Base-by-base conservation (phyloP, 257 asterid genomes). In the Lycium ferocissimum region DNA sequence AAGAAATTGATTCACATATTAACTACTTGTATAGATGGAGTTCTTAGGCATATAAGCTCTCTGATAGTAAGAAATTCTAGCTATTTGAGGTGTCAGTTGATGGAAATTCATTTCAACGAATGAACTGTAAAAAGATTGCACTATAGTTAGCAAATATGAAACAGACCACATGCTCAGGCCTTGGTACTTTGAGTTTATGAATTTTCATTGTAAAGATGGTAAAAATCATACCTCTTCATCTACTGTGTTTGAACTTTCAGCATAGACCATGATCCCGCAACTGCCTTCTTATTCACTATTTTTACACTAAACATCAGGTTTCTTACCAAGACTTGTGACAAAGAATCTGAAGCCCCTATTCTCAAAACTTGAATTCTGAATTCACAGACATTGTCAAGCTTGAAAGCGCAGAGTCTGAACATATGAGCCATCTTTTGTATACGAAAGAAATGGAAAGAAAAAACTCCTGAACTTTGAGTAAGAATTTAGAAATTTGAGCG, bases 1-100 rank as follows among this genome's bases (percentile, higher is more conserved):
- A 86, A 38, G 85, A 62, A 82, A 82, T 59, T 18, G 85, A 49
- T 51, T 61, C 82, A 5, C 82, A 79, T 69, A 58, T 15, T 35
- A 83, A 75, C n/a, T 56, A 84, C 80, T 37, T 67, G 83, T 56
- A 70, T 51, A 83, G 26, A 5, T 62, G 17, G 79, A 73, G n/a
- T 80, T 43, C 83, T 71, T 43, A 80, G 63, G 84, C 72, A 80
- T 80, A 71, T 13, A 63, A 40, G 45, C 5, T 40, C 54, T 17
- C 62, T 82, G 80, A 70, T 49, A 83, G 65, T 69, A n/a, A 51
- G 57, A 37, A 83, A 83, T 0, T 59, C 38, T 75, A 11, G 66
- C 40, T 26, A 40, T 63, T 71, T 82, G 65, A 81, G 37, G 45
- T 22, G 76, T 54, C 81, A 78, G 78, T 58, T 51, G 65, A 18